A percentile compares a stretch with the other conserved stretches of the same genome.
Evolutionary conservation across 2,329 filamentous ascomycete genomes (phyloP).

Genomic region (Fusarium mundagurra): DNA sequence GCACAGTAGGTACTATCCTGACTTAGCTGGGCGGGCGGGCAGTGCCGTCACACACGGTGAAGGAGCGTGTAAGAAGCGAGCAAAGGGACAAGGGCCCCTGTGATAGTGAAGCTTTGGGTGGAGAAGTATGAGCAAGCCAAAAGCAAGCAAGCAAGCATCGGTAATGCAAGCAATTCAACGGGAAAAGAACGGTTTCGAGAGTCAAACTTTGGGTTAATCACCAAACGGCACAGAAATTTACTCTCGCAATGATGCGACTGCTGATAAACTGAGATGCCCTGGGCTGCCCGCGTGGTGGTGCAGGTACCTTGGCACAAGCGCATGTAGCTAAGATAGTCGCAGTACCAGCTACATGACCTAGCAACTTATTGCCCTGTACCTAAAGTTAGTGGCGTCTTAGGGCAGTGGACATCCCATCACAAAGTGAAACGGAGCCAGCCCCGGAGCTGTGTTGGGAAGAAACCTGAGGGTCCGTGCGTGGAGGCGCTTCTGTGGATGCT

Average conservation of each 20-base stretch:
- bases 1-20: slow-evolving; percentile 6
- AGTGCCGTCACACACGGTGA: slow-evolving; percentile 43
- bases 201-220: slow-evolving; percentile 2
- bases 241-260: slow-evolving; percentile 15
- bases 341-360: background rate
- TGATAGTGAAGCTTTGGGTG: slow-evolving; percentile 24
- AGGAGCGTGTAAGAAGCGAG: slow-evolving; percentile 35
- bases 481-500: slow-evolving; percentile 38
- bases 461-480: slow-evolving; percentile 28
- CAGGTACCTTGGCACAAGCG: slow-evolving; percentile 31
- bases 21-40: slow-evolving; percentile 41
- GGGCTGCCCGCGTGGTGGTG: slow-evolving; percentile 21
- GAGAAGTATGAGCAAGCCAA: slow-evolving; percentile 30
- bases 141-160: slow-evolving; percentile 33
- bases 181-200: slow-evolving; percentile 7
- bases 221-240: slow-evolving; percentile 1
- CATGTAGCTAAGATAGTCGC: slow-evolving; percentile 10
- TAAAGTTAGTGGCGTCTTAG: slow-evolving; percentile 27
- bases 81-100: slow-evolving; percentile 25
- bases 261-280: slow-evolving; percentile 4
- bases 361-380: background rate
- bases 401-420: slow-evolving; percentile 6
- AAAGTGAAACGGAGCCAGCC: slow-evolving; percentile 24
- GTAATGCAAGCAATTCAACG: slow-evolving; percentile 37
- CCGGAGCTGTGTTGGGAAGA: slow-evolving; percentile 21